phyloP scores from a whole-genome alignment of 83 land plant species.

The Larix sibirica region DNA sequence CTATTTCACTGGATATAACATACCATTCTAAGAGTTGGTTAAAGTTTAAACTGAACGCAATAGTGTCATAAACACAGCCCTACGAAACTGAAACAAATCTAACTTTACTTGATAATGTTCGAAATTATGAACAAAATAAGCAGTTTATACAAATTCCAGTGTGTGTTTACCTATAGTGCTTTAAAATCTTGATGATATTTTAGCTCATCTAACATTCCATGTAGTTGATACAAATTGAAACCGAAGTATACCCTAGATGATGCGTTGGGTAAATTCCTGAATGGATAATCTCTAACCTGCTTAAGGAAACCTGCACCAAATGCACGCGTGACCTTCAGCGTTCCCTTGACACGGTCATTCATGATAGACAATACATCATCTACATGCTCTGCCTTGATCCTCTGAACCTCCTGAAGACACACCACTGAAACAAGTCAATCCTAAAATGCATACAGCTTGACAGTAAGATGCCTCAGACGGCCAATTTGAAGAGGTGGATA shows the following conservation, averaged over 20 bases:
- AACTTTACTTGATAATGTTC: not conserved
- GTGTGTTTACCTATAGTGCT: not conserved
- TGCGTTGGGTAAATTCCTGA: not conserved
- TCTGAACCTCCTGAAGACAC: slow-evolving; percentile 52
- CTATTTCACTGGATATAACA: not conserved
- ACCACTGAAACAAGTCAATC: not conserved
- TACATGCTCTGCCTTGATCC: slow-evolving; percentile 62
- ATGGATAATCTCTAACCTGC: slow-evolving; percentile 36
- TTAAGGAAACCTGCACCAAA: slow-evolving; percentile 86
- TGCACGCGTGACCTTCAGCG: slow-evolving; percentile 76
- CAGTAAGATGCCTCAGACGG: not conserved
- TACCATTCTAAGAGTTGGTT: not conserved
- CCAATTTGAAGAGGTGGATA: not conserved
- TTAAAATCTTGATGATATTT: not conserved
- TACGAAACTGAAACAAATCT: not conserved
- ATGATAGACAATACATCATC: slow-evolving; percentile 52
- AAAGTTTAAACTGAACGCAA: not conserved
- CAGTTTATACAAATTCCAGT: not conserved
- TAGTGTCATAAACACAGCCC: not conserved
- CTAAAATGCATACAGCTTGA: not conserved
- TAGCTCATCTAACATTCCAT: not conserved
- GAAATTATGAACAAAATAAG: not conserved
- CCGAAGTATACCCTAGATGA: not conserved
- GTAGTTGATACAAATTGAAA: not conserved
- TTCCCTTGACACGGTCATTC: slow-evolving; percentile 76